Base-by-base conservation (phyloP, 2,329 filamentous ascomycete species). In the Beauveria scarabaeidicola region DNA sequence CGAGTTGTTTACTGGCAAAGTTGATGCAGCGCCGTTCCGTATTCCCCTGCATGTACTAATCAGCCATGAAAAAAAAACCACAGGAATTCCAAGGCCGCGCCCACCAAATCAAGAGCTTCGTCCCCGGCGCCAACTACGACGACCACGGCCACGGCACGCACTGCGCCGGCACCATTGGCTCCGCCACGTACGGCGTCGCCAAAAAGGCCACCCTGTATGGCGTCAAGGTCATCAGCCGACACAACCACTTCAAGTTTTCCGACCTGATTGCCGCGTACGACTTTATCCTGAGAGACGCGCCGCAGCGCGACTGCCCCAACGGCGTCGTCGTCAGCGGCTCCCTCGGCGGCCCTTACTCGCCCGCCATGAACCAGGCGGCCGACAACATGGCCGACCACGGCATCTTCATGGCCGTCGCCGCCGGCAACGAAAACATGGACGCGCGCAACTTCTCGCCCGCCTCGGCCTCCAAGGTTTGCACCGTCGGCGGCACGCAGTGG, bases 351-450 rank as follows among this genome's bases (percentile, higher is more conserved):
- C 61, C 64, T 10, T 61, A 67, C 19, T 69, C 69, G 4, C 62
- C 67, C 2, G 64, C 72, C 5, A 64, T 78, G 63, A 78, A 77
- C 64, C 63, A 67, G 13, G 77, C 77, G 1, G 75, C 78, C 40
- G 70, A 71, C 19, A 70, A 71, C 17, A 74, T 74, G 17, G 73
- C 75, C 58, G 63, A 66, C 40, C 61, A 66, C 1, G 77, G 76
- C 23, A 66, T 80, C 23, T 73, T 77, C 61, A 69, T 77, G 3
- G 73, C 74, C 44, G 76, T 77, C 9, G 77, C 78, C 1, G 77
- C 78, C 13, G 78, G 78, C 6, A 81, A 81, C 63, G 69, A 72
- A 46, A 70, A 72, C 61, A 66, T 65, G 25, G 69, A 78, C 59
- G 63, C 64, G 21, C 23, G 64, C 4, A 68, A 69, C 62, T 69